Evolutionary conservation across 2,329 filamentous ascomycete genomes (phyloP), one percentile per base, ranked within the genome.

Genomic region (Ophiostoma sp.): DNA sequence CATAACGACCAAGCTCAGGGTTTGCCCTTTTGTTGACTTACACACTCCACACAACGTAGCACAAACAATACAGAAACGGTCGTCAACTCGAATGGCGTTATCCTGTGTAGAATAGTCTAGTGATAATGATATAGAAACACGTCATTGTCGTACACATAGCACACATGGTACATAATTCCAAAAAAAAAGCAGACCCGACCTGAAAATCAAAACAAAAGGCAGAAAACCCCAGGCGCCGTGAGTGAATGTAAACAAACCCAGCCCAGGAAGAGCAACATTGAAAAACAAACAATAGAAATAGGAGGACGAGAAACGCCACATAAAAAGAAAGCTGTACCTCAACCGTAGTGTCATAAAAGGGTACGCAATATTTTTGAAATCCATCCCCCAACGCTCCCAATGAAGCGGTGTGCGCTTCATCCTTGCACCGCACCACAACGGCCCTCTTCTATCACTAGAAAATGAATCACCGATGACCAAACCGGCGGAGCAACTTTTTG

Each of bases 81-180:
- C 59, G 9, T 33, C 36, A 66, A 42, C 12, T 42, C 22, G 11
- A 22, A 19, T 25, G n/a, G 36, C 1, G 22, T 28, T 66, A 28
- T 42, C 6, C 22, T 28, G 61, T 66, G 6, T 28, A 66, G 11
- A 39, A 9, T 17, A 42, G 59, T 64, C 59, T 42, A 64, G 36
- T 42, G n/a, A 50, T 9, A 69, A 28, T 28, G 28, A 55, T 52
- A 69, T 33, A 52, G 22, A 36, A 25, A 50, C 33, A 52, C 66
- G 28, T 69, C 66, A 69, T 31, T 59, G 69, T 42, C 69, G 33
- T 57, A 70, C 69, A 70, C 22, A 42, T 31, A 50, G 22, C 42
- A 59, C 69, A 70, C 33, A 70, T 31, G 48, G 22, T 66, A 22
- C 28, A 71, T 25, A 61, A 22, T 6, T n/a, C n/a, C n/a, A n/a